Conservation (phyloP, 164 flowering plant genomes). For the Nymphaea thermarum region DNA sequence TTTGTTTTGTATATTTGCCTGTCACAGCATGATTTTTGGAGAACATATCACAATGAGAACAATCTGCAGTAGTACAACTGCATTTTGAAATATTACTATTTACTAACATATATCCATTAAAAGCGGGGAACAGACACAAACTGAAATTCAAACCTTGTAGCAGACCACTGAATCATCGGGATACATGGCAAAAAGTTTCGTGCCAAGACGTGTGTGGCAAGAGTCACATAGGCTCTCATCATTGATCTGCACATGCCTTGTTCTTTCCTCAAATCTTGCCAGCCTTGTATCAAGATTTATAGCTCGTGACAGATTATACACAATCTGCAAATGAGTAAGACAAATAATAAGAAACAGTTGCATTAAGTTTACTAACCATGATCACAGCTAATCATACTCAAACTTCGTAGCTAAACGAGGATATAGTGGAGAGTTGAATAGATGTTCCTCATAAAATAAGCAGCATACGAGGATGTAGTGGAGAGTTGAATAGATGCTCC, state of each 20-base stretch:
- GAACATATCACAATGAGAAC: not conserved
- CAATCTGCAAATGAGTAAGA: conserved; percentile 37
- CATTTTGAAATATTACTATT: not conserved
- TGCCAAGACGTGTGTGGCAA: conserved; percentile 93
- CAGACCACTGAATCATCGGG: conserved; percentile 93
- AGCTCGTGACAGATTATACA: conserved; percentile 69
- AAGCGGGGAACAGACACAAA: not conserved
- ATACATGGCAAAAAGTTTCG: conserved; percentile 96
- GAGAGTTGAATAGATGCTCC: too few relatives aligned
- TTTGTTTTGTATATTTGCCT: not conserved
- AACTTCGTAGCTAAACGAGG: too few relatives aligned
- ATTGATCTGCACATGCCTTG: conserved; percentile 81
- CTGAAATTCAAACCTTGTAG: conserved; percentile 63
- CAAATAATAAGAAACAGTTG: not conserved
- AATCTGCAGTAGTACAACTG: not conserved
- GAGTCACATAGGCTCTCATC: conserved; percentile 96
- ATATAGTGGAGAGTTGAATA: too few relatives aligned
- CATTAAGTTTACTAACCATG: too few relatives aligned
- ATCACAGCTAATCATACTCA: too few relatives aligned
- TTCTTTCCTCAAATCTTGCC: conserved; percentile 85
- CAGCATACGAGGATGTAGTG: too few relatives aligned
- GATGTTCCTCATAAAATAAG: too few relatives aligned
- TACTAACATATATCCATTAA: not conserved
- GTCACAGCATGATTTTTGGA: not conserved
- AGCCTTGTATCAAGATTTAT: conserved; percentile 60